These are phyloP conservation scores for Besnoitia besnoiti DNA, from an alignment of 169 alveolate species.

Conservation along the genomic window DNA sequence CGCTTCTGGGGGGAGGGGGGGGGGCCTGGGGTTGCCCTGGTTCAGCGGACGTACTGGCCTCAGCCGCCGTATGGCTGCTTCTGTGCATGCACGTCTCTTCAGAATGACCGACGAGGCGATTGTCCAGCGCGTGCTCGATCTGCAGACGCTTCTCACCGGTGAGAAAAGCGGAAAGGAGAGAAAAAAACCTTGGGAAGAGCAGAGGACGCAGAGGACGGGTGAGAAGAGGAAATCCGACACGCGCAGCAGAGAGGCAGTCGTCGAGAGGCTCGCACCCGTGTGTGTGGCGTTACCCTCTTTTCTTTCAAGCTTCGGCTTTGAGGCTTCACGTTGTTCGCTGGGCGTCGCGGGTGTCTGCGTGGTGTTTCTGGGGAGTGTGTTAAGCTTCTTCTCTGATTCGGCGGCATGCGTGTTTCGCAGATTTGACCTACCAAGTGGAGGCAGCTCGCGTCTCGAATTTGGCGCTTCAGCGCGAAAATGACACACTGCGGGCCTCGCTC, in stretches of 20 bases:
- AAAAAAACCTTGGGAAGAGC: neutral
- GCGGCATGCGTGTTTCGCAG: neutral
- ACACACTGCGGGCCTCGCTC: neutral
- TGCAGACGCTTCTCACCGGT: constrained; percentile 40
- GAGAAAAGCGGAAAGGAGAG: neutral
- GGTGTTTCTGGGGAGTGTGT: too few species aligned
- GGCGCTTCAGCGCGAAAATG: constrained; percentile 13
- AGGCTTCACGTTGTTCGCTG: too few species aligned
- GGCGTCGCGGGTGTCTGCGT: too few species aligned
- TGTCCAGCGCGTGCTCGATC: neutral
- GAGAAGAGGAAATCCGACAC: neutral
- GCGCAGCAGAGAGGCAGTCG: neutral
- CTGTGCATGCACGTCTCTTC: too few species aligned
- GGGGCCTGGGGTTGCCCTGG: too few species aligned
- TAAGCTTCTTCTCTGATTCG: too few species aligned
- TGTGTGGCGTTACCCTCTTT: too few species aligned
- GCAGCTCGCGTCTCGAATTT: neutral
- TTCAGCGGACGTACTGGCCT: too few species aligned
- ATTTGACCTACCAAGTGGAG: constrained; percentile 32
- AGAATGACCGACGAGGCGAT: constrained; percentile 11
- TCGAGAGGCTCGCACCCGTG: neutral
- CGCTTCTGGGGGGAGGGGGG: too few species aligned
- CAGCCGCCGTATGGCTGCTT: too few species aligned
- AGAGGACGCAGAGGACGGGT: neutral
- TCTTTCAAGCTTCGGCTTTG: neutral